Conservation (phyloP, 169 alveolate species). For the Babesia divergens region DNA sequence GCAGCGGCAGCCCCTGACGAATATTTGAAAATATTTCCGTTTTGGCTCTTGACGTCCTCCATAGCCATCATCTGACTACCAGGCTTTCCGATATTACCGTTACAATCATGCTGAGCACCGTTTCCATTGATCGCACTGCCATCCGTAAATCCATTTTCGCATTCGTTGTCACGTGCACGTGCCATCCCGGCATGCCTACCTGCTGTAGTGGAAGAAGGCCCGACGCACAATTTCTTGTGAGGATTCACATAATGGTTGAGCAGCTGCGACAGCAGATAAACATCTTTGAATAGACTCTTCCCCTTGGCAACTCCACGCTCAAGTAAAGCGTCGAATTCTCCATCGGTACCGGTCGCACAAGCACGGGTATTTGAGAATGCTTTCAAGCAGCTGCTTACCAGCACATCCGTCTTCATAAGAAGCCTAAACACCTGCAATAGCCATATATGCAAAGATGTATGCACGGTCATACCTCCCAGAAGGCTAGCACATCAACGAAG, state of each 20-base stretch:
- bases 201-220: not conserved
- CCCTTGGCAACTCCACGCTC: conserved; percentile 29
- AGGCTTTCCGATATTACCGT: not conserved
- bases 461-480: conserved; percentile 19
- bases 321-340: conserved; percentile 9
- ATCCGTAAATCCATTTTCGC: not conserved
- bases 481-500: conserved; percentile 25
- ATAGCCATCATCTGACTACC: not conserved
- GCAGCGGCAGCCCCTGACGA: not conserved
- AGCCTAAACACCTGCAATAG: conserved; percentile 24
- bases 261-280: conserved; percentile 31
- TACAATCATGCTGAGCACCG: not conserved
- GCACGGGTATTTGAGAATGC: conserved; percentile 33
- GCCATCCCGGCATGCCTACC: not conserved
- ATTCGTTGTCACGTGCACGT: not conserved
- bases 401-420: conserved; percentile 8
- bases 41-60: not conserved
- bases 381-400: conserved; percentile 29
- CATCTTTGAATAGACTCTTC: conserved; percentile 19
- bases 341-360: conserved; percentile 6
- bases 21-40: too few species aligned
- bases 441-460: not conserved
- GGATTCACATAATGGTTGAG: conserved; percentile 31
- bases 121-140: not conserved
- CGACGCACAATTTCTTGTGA: conserved; percentile 1